phyloP scores from a whole-genome alignment of 1,284 basidiomycete genomes.

The Trametes hirsuta region DNA sequence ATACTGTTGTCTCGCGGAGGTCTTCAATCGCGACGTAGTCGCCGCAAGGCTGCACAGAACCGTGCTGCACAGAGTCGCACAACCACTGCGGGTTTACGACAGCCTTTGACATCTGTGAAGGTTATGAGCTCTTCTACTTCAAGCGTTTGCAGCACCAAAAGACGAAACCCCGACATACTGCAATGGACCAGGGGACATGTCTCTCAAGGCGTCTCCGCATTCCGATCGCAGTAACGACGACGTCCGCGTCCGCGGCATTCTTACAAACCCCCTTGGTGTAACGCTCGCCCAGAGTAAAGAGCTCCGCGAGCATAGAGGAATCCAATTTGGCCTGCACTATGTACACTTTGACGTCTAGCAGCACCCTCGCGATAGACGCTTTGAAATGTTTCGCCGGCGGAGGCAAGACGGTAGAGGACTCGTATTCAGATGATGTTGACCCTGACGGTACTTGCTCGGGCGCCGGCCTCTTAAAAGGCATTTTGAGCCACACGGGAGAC shows the following conservation, averaged over 20 bases:
- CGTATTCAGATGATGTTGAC: constrained; percentile 18
- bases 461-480: constrained; percentile 36
- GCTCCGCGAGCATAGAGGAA: constrained; percentile 44
- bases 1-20: constrained; percentile 47
- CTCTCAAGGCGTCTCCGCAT: constrained; percentile 72
- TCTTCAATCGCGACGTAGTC: constrained; percentile 57
- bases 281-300: constrained; percentile 51
- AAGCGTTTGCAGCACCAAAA: neutral
- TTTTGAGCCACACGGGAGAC: constrained; percentile 1
- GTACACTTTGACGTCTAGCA: constrained; percentile 44
- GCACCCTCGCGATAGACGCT: neutral
- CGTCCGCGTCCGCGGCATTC: constrained; percentile 54
- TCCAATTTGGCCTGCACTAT: constrained; percentile 66
- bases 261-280: constrained; percentile 42
- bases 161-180: constrained; percentile 48
- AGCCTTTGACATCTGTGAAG: constrained; percentile 56
- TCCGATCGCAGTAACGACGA: constrained; percentile 64
- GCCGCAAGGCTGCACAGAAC: constrained; percentile 49
- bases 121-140: neutral
- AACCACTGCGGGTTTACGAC: constrained; percentile 75
- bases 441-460: constrained; percentile 7
- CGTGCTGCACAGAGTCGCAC: constrained; percentile 50
- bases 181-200: constrained; percentile 63
- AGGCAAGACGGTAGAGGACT: constrained; percentile 8
- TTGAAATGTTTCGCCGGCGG: constrained; percentile 23